phyloP scores from a whole-genome alignment of 108 stramenopile genomes.

The Bacterosira constricta region DNA sequence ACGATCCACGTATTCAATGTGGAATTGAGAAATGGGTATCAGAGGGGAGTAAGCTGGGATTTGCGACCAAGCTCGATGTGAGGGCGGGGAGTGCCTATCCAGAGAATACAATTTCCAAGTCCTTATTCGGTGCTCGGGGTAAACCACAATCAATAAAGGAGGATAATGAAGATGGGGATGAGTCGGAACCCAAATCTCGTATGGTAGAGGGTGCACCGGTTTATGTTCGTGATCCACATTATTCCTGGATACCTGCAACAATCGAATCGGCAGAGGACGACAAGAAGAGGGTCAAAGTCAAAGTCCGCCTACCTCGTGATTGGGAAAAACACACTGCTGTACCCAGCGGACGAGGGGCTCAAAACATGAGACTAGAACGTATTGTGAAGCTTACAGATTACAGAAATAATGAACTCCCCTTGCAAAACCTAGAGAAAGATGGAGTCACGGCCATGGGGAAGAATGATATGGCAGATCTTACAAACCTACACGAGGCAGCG shows the following conservation, averaged over 20 bases:
- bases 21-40: conserved; percentile 35
- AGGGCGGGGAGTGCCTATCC: conserved; percentile 27
- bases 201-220: conserved; percentile 43
- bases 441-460: conserved; percentile 46
- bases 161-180: too few relatives aligned
- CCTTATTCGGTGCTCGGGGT: not conserved
- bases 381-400: conserved; percentile 63
- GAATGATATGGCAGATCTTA: conserved; percentile 89
- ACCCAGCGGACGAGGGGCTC: not conserved
- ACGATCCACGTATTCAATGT: conserved; percentile 21
- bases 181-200: conserved; percentile 4
- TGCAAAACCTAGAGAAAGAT: conserved; percentile 66
- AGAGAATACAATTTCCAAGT: not conserved
- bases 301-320: conserved; percentile 42
- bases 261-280: conserved; percentile 45
- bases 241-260: conserved; percentile 81
- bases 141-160: not conserved
- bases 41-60: conserved; percentile 39
- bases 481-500: conserved; percentile 95
- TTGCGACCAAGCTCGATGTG: conserved; percentile 39
- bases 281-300: conserved; percentile 50
- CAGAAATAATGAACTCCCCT: conserved; percentile 55
- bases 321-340: conserved; percentile 65
- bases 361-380: conserved; percentile 41
- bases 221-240: conserved; percentile 63